Base-by-base conservation (phyloP, 2,329 filamentous ascomycete genomes). In the Exserohilum rostratum region DNA sequence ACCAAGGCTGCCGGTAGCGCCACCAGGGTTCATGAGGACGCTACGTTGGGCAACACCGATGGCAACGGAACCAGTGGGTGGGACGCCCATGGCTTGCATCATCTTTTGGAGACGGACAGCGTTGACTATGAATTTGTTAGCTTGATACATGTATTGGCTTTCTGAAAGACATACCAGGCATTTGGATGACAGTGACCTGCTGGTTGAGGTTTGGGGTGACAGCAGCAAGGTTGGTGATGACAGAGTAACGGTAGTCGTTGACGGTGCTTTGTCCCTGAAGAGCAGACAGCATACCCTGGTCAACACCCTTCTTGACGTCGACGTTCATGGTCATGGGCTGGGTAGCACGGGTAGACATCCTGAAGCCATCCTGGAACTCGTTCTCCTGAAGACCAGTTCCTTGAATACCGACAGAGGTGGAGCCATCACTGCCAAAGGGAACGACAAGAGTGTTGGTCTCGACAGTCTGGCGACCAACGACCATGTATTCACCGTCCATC, bases 351-450 rank as follows among this genome's bases (percentile, higher is more conserved):
- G 70, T 65, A 4, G 72, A 70, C 68, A 73, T 73, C 31, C 72
- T 66, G 67, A 75, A 75, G 35, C 72, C 72, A 51, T 75, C 72
- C 46, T 68, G 64, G 54, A 74, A 75, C 58, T 75, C 72, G 49
- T 71, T 72, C 64, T 75, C 72, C 55, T 75, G 72, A 11, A 75
- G 68, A 45, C 72, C 72, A 6, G 69, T 71, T 6, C 72, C 72
- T 13, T 66, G 62, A 15, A 75, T 70, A 30, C 64, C 66, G 22
- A 75, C 68, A 17, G 63, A 61, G 7, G 62, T 65, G 3, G 60
- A 55, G 20, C 53, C 60, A 40, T 66, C 64, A 43, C 57, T 67
- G 9, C 70, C 69, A 43, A 75, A 75, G 11, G 65, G 61, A 13
- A 67, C 67, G n/a, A 75, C 66, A 20, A 68, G 46, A 29, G 67